Evolutionary conservation across 768 basidiomycete genomes (phyloP), one percentile per base, ranked within the genome.

Genomic region (Mycena crocata): DNA sequence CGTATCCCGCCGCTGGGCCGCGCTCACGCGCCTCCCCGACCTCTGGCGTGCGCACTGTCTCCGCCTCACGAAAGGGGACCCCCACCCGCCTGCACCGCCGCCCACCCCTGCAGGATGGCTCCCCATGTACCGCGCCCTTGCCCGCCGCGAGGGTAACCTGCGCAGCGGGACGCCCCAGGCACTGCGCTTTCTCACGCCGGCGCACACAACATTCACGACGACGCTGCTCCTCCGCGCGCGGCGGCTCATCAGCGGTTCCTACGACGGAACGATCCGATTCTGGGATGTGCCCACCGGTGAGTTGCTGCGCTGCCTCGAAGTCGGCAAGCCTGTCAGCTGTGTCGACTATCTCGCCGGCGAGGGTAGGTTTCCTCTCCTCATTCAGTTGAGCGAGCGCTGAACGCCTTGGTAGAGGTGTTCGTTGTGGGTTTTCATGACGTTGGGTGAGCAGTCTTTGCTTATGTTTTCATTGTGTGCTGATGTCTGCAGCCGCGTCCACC

Each of bases 391-490:
- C 28, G 21, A 28, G 49, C 64, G 21, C 21, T 48, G 2, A 48
- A 34, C 50, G 35, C 42, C 59, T 42, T 13, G 35, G 19, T 65
- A 93, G 91, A 94, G 86, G 93, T 96, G 5, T 93, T 96, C 62
- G 95, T 94, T 17, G 93, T 94, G 35, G 95, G 95, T 0, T 96
- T 95, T 79, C 94, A 96, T 67, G 95, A 96, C 72, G 91, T 96
- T 62, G 95, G 94, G 91, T 93, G 74, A 19, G 89, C 75, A 19
- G 6, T 32, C 15, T 45, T 30, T n/a, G 42, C 46, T 39, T 30
- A 23, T 31, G 3, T 19, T 5, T 10, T 19, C 12, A 23, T 32
- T 19, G 8, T n/a, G 19, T 32, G 57, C n/a, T 63, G 44, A 45
- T 31, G 14, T 57, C n/a, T 66, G 13, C 73, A 93, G 93, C 26